phyloP scores from a whole-genome alignment of 805 yeast species.

The Saturnispora gosingensis region DNA sequence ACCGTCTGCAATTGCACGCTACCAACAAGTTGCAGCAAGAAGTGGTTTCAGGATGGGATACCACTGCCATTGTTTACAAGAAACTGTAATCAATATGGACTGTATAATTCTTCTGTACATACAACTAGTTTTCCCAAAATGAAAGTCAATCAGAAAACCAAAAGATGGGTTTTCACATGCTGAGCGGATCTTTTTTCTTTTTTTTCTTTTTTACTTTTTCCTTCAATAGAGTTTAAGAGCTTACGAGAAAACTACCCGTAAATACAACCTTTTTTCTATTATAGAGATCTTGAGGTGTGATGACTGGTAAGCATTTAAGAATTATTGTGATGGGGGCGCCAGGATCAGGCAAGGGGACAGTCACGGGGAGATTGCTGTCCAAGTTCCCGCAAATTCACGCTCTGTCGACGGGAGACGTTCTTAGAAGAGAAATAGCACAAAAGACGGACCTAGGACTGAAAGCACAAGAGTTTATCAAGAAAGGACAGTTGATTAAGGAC shows the following conservation, averaged over 20 bases:
- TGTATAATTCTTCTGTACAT: background rate
- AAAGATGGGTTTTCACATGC: background rate
- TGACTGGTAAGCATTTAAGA: conserved; percentile 40
- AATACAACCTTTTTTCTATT: background rate
- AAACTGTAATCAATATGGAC: background rate
- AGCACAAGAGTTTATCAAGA: conserved; percentile 47
- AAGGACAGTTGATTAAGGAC: conserved; percentile 73
- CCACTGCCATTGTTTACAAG: conserved; percentile 7
- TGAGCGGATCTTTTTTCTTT: background rate
- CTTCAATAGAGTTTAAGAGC: too few species aligned
- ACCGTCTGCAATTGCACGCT: background rate
- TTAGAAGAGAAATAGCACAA: conserved; percentile 55
- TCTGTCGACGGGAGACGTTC: conserved; percentile 76
- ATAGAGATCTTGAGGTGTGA: background rate
- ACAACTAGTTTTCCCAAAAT: background rate
- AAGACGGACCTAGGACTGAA: conserved; percentile 44
- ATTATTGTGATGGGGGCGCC: conserved; percentile 84
- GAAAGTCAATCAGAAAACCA: background rate
- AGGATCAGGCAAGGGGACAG: conserved; percentile 93
- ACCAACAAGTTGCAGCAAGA: conserved; percentile 1
- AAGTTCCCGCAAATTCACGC: conserved; percentile 44
- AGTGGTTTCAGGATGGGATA: conserved; percentile 7
- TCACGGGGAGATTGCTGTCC: conserved; percentile 55
- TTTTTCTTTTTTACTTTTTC: background rate
- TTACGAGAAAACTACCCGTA: background rate